A percentile compares a stretch with the other conserved stretches of the same genome.
Conservation (phyloP, 1,139 yeast genomes). For the Suhomyces bokatorum region DNA sequence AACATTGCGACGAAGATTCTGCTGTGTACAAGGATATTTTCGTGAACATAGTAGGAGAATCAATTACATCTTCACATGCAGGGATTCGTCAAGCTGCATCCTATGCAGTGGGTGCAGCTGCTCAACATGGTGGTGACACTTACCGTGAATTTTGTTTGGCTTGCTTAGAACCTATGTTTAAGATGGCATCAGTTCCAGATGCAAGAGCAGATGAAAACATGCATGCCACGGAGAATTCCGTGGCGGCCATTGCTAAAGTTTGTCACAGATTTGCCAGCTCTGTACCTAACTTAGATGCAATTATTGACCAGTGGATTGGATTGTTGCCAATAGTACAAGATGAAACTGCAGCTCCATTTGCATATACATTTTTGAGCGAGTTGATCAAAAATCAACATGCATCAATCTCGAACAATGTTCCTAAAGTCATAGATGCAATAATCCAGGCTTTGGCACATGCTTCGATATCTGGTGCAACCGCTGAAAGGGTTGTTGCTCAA, state of each 20-base stretch:
- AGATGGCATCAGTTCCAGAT: conserved; percentile 77
- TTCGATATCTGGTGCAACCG: conserved; percentile 68
- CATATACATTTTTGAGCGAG: conserved; percentile 74
- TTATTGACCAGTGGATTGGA: conserved; percentile 75
- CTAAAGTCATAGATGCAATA: conserved; percentile 70
- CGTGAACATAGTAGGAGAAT: conserved; percentile 60
- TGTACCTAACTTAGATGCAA: conserved; percentile 62
- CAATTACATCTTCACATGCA: conserved; percentile 67
- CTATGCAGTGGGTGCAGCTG: conserved; percentile 81
- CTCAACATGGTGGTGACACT: conserved; percentile 69
- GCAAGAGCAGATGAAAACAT: conserved; percentile 82
- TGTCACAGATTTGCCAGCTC: conserved; percentile 56
- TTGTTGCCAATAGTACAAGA: conserved; percentile 83
- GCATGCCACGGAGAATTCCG: conserved; percentile 83
- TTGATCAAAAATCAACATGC: conserved; percentile 72
- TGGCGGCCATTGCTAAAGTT: conserved; percentile 82
- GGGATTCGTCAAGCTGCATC: conserved; percentile 87
- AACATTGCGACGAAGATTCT: conserved; percentile 72
- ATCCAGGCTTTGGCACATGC: conserved; percentile 74
- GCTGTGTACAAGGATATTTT: conserved; percentile 65
- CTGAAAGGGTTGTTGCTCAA: conserved; percentile 61
- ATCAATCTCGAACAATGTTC: conserved; percentile 54
- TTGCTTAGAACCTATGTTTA: conserved; percentile 71
- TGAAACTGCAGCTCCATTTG: conserved; percentile 87
- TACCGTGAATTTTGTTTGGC: conserved; percentile 67